Conservation (phyloP, 2,329 filamentous ascomycete genomes). For the Pezizomycotina sp. region DNA sequence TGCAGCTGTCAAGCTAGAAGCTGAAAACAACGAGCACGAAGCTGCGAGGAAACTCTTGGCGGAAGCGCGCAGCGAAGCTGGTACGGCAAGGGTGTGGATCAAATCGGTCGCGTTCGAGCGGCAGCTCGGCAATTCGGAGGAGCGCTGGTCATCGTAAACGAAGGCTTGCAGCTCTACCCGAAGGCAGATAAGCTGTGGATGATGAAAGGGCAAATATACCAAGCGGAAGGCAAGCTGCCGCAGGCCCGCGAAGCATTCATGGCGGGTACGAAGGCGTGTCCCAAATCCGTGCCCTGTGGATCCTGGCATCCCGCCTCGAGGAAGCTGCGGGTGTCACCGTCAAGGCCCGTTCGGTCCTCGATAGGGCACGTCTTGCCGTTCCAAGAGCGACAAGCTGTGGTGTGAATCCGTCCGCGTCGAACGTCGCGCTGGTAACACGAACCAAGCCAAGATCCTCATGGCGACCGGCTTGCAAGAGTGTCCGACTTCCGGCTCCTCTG, state of each 20-base stretch:
- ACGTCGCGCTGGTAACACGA: conserved; percentile 63
- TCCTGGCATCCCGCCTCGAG: conserved; percentile 75
- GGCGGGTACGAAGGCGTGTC: conserved; percentile 72
- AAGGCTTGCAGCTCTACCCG: conserved; percentile 75
- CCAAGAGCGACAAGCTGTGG: conserved; percentile 75
- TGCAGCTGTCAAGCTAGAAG: conserved; percentile 87
- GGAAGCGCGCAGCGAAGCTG: conserved; percentile 70
- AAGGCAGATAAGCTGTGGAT: conserved; percentile 83
- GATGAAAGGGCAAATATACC: conserved; percentile 97
- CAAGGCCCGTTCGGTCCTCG: conserved; percentile 84
- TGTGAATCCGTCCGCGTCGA: conserved; percentile 89
- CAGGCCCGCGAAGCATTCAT: conserved; percentile 82
- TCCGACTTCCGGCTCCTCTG: conserved; percentile 75
- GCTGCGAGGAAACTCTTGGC: conserved; percentile 68
- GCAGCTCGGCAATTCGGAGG: conserved; percentile 63
- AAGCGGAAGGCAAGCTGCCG: conserved; percentile 58
- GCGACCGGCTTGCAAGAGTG: conserved; percentile 83
- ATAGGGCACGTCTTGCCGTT: conserved; percentile 72
- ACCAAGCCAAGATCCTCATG: conserved; percentile 82
- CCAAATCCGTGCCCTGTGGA: conserved; percentile 76
- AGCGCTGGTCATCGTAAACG: conserved; percentile 71
- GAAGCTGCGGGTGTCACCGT: conserved; percentile 68
- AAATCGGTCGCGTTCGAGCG: conserved; percentile 90
- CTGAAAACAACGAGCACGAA: conserved; percentile 67
- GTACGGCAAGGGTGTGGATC: conserved; percentile 93